Conservation (phyloP, 1,284 basidiomycete species). For the Papiliotrema nemorosa region DNA sequence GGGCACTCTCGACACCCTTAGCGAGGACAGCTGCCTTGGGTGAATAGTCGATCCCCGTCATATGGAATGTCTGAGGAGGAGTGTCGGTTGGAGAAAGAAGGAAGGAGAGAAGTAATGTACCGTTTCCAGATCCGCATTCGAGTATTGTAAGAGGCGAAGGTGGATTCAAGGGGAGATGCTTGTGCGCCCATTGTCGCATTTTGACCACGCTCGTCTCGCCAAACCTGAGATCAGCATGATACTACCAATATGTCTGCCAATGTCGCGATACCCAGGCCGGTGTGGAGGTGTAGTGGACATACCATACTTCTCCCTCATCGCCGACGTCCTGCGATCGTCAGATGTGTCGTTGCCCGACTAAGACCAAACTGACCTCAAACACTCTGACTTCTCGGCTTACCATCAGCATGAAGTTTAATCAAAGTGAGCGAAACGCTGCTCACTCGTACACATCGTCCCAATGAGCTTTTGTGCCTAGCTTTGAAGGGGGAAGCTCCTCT, state of each 20-base stretch:
- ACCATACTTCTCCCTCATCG: constrained; percentile 49
- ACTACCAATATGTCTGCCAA: too few relatives aligned
- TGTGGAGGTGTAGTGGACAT: too few relatives aligned
- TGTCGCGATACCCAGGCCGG: too few relatives aligned
- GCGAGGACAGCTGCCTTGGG: constrained; percentile 32
- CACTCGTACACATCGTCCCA: constrained; percentile 50
- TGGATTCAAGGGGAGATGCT: constrained; percentile 23
- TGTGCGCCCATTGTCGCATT: constrained; percentile 46
- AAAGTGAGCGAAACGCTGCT: constrained; percentile 4
- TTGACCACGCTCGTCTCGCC: constrained; percentile 44
- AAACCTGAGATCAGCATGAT: constrained; percentile 30
- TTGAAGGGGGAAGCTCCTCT: constrained; percentile 48
- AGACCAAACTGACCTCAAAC: constrained; percentile 29
- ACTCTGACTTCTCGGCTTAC: constrained; percentile 47
- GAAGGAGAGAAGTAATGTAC: constrained; percentile 47
- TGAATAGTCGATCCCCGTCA: constrained; percentile 50
- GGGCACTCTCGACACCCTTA: constrained; percentile 26
- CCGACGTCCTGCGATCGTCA: constrained; percentile 29
- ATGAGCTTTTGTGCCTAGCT: constrained; percentile 49
- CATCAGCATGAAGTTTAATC: background rate
- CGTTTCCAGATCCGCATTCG: constrained; percentile 47
- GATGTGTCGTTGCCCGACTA: background rate
- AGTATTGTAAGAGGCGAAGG: constrained; percentile 29
- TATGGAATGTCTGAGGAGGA: constrained; percentile 25
- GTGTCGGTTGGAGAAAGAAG: constrained; percentile 31